These are phyloP conservation scores for Populus tremula DNA, from an alignment of 345 rosid genomes.

Conservation along the genomic window DNA sequence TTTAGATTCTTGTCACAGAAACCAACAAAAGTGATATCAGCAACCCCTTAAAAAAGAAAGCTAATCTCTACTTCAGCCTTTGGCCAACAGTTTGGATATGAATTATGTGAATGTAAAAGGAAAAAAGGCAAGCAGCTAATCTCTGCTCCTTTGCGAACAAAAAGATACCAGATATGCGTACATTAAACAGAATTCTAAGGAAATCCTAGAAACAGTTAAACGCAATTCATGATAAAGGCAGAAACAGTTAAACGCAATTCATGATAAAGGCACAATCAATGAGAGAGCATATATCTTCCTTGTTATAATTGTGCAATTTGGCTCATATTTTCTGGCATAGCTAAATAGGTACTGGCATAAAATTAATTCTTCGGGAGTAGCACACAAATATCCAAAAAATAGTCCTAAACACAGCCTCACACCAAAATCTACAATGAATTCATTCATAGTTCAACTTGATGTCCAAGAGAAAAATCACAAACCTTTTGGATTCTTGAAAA, in stretches of 20 bases:
- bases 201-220: background rate
- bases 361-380: background rate
- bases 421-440: background rate
- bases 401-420: no score
- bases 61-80: background rate
- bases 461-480: background rate
- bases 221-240: background rate
- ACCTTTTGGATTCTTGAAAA: slow-evolving; percentile 96
- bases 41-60: slow-evolving; percentile 1
- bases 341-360: background rate
- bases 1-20: slow-evolving; percentile 1
- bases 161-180: background rate
- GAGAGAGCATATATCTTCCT: background rate
- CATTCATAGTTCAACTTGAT: background rate
- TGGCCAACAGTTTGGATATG: background rate
- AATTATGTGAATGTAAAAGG: background rate
- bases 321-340: background rate
- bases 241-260: background rate
- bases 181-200: background rate
- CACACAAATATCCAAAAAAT: background rate
- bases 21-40: background rate
- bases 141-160: background rate
- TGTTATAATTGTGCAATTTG: background rate
- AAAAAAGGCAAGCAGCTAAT: background rate
- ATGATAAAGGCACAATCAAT: background rate